Conservation (phyloP, 2,329 filamentous ascomycete species). For the Fusarium sp. region DNA sequence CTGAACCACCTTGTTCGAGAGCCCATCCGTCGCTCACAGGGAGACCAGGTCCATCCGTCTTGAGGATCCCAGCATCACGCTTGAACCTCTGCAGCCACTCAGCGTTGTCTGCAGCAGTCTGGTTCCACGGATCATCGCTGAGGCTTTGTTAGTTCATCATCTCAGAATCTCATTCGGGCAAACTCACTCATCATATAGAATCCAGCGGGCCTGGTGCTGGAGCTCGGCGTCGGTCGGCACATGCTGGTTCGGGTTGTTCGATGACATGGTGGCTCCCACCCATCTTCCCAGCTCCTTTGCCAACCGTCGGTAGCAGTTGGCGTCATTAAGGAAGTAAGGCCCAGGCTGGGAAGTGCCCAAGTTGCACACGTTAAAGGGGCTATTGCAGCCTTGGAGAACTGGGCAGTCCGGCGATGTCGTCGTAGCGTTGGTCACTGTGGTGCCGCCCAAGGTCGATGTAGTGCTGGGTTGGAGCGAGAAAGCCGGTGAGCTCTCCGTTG, state of each 20-base stretch:
- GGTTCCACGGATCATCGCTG: conserved; percentile 73
- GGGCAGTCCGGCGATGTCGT: conserved; percentile 26
- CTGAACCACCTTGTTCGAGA: conserved; percentile 62
- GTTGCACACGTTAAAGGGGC: conserved; percentile 4
- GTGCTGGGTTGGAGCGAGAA: conserved; percentile 39
- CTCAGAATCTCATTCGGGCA: neutral
- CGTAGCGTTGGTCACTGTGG: conserved; percentile 30
- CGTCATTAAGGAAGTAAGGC: conserved; percentile 66
- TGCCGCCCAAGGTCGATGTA: conserved; percentile 23
- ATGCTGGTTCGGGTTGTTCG: conserved; percentile 70
- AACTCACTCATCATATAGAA: conserved; percentile 71
- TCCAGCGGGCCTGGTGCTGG: conserved; percentile 73
- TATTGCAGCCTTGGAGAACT: conserved; percentile 12
- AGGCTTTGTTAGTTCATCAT: conserved; percentile 30
- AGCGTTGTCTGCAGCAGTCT: conserved; percentile 71
- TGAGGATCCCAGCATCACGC: conserved; percentile 64
- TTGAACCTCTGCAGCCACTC: conserved; percentile 75
- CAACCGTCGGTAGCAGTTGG: conserved; percentile 70
- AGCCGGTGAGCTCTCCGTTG: conserved; percentile 38
- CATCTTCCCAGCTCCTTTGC: conserved; percentile 66
- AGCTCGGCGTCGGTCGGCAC: conserved; percentile 71
- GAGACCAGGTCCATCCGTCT: conserved; percentile 64
- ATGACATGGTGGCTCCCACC: conserved; percentile 64
- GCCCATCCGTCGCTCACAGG: conserved; percentile 57
- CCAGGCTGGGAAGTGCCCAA: conserved; percentile 24